Base-by-base conservation (phyloP, 169 alveolate genomes). In the Plasmodium chabaudi region DNA sequence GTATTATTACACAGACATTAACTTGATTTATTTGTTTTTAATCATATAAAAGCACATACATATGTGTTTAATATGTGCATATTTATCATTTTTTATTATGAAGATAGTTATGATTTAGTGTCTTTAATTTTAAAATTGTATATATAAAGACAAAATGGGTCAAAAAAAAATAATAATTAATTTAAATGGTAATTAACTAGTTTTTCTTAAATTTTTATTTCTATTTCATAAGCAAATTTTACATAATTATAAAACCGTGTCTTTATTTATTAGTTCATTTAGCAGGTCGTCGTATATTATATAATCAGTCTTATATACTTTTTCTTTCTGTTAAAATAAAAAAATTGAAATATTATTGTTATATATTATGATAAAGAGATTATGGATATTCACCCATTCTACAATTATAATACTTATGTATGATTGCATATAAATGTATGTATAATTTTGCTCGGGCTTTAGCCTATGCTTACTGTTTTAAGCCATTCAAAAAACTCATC, bases 401-500 rank as follows among this genome's bases (percentile, higher is more conserved):
- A 34, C 7, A 34, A 34, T 34, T 34, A 34, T 7, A 4, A 34
- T 4, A 3, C 42, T 34, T 34, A 3, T 34, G 7, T 23, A 60
- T 21, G 17, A 5, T 23, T 60, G 42, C 25, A 60, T 60, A 27
- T 65, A 65, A 12, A 65, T 65, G 39, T 34, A 42, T 65, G 39
- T 65, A 23, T 9, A 0, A 6, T 3, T 34, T 34, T 34, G 6
- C 6, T 4, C 5, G 7, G 0, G 0, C 4, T 34, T 34, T 34
- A 3, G 13, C 15, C 12, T n/a, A 55, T 46, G 47, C 49, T 67
- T 82, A 82, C 90, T 25, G 82, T 82, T 61, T 65, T 82, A 34
- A 82, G 67, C 90, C 90, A 82, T n/a, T 65, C 70, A 42, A 47
- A 82, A 49, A 82, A 82, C 21, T 82, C 90, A 72, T 82, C 90